phyloP scores from a whole-genome alignment of 1,284 basidiomycete species.

The Papiliotrema nemorosa region DNA sequence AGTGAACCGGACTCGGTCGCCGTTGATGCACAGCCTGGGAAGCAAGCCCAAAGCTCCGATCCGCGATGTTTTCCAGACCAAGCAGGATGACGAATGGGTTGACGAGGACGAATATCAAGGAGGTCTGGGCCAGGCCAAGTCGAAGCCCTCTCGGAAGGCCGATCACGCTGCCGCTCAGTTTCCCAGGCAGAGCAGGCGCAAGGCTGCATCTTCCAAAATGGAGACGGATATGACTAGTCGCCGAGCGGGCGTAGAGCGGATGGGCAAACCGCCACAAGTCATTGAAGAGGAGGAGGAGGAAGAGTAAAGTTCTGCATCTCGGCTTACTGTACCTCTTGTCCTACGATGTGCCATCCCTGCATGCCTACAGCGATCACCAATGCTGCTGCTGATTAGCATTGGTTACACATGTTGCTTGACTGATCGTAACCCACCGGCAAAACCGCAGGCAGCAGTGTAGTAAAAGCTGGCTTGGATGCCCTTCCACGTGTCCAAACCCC shows the following conservation, averaged over 20 bases:
- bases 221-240: background rate
- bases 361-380: conserved; percentile 1
- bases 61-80: conserved; percentile 50
- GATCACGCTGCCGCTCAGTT: background rate
- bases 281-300: conserved; percentile 20
- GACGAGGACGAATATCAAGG: conserved; percentile 50
- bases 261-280: conserved; percentile 19
- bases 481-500: background rate
- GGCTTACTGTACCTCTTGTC: background rate
- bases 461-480: conserved; percentile 6
- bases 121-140: conserved; percentile 45
- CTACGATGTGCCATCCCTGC: conserved; percentile 1
- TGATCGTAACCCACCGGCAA: background rate
- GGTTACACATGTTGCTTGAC: background rate
- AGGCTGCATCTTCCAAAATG: background rate
- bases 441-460: conserved; percentile 1
- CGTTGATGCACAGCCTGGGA: conserved; percentile 19
- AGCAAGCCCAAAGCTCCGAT: conserved; percentile 33
- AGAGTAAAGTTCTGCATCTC: conserved; percentile 1
- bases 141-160: background rate
- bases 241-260: conserved; percentile 6
- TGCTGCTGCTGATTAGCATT: background rate
- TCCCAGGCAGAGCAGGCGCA: background rate
- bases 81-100: conserved; percentile 48
- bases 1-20: conserved; percentile 27